Percentiles rank a stretch among this genome's conserved stretches.
Evolutionary conservation across 371 early-diverging fungal genomes (phyloP).

Genomic region (Mucor irregularis): DNA sequence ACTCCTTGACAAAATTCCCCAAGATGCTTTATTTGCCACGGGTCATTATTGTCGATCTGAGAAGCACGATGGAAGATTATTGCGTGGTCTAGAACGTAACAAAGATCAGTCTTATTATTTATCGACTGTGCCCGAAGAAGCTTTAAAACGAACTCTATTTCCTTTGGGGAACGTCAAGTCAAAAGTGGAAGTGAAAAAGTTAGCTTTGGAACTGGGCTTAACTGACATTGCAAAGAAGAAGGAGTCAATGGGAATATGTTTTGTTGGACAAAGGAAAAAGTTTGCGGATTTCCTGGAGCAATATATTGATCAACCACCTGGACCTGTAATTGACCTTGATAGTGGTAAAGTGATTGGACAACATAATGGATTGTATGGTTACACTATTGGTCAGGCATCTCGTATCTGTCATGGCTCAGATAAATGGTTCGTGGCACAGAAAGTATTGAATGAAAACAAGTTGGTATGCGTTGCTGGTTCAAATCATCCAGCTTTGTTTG

Average conservation of each 20-base stretch:
- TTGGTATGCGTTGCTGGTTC: conserved; percentile 46
- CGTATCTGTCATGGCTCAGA: conserved; percentile 56
- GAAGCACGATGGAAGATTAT: conserved; percentile 30
- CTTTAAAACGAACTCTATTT: conserved; percentile 68
- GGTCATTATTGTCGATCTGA: conserved; percentile 83
- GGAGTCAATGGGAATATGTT: conserved; percentile 97
- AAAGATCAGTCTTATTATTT: conserved; percentile 96
- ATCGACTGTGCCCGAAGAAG: conserved; percentile 60
- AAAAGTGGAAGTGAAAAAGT: conserved; percentile 72
- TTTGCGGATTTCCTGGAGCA: conserved; percentile 81
- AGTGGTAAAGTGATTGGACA: conserved; percentile 58
- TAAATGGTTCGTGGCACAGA: conserved; percentile 59
- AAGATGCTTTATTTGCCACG: conserved; percentile 70
- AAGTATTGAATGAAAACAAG: conserved; percentile 31
- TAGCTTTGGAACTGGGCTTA: conserved; percentile 65
- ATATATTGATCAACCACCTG: conserved; percentile 61
- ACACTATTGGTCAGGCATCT: conserved; percentile 77
- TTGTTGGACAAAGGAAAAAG: conserved; percentile 80
- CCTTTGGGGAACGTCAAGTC: conserved; percentile 75
- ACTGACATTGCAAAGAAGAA: conserved; percentile 64
- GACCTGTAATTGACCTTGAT: conserved; percentile 62
- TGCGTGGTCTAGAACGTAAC: conserved; percentile 61
- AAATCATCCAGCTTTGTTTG: conserved; percentile 45
- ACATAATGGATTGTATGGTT: conserved; percentile 72
- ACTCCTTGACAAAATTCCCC: conserved; percentile 56